Conservation (phyloP, 1,139 yeast species). For the Blastobotrys elegans region DNA sequence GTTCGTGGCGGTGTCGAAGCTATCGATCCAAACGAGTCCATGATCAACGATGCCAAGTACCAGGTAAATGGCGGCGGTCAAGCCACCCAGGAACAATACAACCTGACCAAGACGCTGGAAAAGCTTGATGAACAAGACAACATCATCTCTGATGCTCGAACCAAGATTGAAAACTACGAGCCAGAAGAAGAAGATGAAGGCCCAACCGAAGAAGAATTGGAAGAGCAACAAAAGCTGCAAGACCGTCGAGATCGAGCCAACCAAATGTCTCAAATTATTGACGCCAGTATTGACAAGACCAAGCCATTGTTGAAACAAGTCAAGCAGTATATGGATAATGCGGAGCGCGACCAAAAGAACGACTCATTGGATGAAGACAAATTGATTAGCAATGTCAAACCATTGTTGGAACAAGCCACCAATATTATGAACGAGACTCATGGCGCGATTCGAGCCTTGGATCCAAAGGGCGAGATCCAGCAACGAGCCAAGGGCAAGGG, state of each 20-base stretch:
- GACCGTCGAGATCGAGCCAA: slow-evolving; percentile 8
- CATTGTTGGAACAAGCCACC: slow-evolving; percentile 10
- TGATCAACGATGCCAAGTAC: slow-evolving; percentile 4
- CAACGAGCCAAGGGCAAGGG: slow-evolving; percentile 10
- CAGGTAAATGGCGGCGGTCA: not conserved
- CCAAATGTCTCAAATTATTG: slow-evolving; percentile 10
- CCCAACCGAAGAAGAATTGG: slow-evolving; percentile 10
- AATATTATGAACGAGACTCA: slow-evolving; percentile 9
- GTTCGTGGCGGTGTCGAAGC: slow-evolving; percentile 10
- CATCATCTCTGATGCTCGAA: slow-evolving; percentile 1
- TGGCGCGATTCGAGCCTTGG: slow-evolving; percentile 12
- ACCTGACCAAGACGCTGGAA: slow-evolving; percentile 4
- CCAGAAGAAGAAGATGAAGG: slow-evolving; percentile 8
- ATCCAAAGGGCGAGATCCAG: slow-evolving; percentile 10
- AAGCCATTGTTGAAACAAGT: slow-evolving; percentile 9
- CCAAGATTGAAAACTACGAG: slow-evolving; percentile 4
- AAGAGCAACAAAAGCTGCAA: slow-evolving; percentile 5
- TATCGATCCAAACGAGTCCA: slow-evolving; percentile 6
- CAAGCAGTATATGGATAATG: slow-evolving; percentile 8
- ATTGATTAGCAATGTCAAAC: slow-evolving; percentile 7
- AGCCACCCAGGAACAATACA: slow-evolving; percentile 7
- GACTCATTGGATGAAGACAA: slow-evolving; percentile 9
- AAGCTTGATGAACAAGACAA: not conserved
- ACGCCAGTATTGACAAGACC: slow-evolving; percentile 9
- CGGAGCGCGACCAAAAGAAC: slow-evolving; percentile 11